Evolutionary conservation across 345 rosid species (phyloP).

Genomic region (Brassica carinata): DNA sequence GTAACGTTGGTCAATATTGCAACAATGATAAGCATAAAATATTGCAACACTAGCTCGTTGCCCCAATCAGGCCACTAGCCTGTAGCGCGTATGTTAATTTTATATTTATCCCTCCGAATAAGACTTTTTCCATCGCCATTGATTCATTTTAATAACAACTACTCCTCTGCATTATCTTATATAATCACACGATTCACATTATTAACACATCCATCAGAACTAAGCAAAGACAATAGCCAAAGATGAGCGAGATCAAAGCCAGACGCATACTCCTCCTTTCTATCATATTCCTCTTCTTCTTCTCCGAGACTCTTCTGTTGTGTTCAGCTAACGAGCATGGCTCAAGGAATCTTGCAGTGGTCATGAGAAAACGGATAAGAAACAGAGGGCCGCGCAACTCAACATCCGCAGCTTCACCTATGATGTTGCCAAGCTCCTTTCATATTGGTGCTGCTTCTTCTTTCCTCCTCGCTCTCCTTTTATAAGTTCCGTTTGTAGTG

Average conservation of each 20-base stretch:
- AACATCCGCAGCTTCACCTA: conserved; percentile 19
- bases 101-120: background rate
- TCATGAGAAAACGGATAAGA: conserved; percentile 7
- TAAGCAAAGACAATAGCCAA: background rate
- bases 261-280: conserved; percentile 28
- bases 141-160: background rate
- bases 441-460: conserved; percentile 9
- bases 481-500: background rate
- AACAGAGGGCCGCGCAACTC: conserved; percentile 17
- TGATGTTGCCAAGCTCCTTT: conserved; percentile 23
- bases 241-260: conserved; percentile 32
- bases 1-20: background rate
- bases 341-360: conserved; percentile 32
- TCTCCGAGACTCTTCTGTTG: conserved; percentile 26
- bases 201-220: background rate
- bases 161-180: background rate
- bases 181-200: background rate
- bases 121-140: background rate
- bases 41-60: background rate
- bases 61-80: background rate
- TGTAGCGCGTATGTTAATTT: background rate
- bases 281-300: conserved; percentile 25
- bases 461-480: conserved; percentile 25
- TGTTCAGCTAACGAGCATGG: conserved; percentile 32
- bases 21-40: background rate